Evolutionary conservation across 2,329 filamentous ascomycete species (phyloP).

Genomic region (Xylaria arbuscula): DNA sequence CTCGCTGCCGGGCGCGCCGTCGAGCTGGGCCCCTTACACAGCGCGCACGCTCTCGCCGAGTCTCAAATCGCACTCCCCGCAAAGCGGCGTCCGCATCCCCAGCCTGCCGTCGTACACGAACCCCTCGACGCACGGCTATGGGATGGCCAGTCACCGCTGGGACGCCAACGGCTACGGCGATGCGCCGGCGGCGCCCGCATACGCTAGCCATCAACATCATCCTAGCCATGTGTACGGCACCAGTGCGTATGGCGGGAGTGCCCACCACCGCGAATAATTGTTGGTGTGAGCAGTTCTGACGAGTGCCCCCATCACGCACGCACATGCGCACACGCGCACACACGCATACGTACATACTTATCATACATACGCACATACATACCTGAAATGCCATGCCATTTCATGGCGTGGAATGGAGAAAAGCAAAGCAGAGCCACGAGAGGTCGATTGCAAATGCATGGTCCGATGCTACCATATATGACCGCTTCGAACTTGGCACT

Average conservation of each 20-base stretch:
- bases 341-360: not conserved
- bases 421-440: not conserved
- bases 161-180: slow-evolving; percentile 49
- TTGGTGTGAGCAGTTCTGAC: not conserved
- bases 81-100: slow-evolving; percentile 50
- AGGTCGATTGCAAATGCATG: not conserved
- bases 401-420: not conserved
- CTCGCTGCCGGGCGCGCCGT: slow-evolving; percentile 60
- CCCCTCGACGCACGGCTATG: slow-evolving; percentile 54
- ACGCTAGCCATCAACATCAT: slow-evolving; percentile 49
- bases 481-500: slow-evolving; percentile 1
- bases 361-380: not conserved
- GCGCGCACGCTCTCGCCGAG: slow-evolving; percentile 59
- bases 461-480: slow-evolving; percentile 10
- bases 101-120: slow-evolving; percentile 53
- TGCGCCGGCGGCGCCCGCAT: slow-evolving; percentile 42
- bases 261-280: slow-evolving; percentile 55
- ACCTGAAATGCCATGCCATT: not conserved
- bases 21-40: slow-evolving; percentile 62
- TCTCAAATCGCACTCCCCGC: slow-evolving; percentile 54
- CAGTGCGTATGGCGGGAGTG: slow-evolving; percentile 56
- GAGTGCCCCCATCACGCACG: not conserved
- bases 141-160: slow-evolving; percentile 49
- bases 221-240: slow-evolving; percentile 57
- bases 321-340: not conserved